Evolutionary conservation across 306 rosid species (phyloP), one percentile per base, ranked within the genome.

Genomic region (Parietaria judaica): DNA sequence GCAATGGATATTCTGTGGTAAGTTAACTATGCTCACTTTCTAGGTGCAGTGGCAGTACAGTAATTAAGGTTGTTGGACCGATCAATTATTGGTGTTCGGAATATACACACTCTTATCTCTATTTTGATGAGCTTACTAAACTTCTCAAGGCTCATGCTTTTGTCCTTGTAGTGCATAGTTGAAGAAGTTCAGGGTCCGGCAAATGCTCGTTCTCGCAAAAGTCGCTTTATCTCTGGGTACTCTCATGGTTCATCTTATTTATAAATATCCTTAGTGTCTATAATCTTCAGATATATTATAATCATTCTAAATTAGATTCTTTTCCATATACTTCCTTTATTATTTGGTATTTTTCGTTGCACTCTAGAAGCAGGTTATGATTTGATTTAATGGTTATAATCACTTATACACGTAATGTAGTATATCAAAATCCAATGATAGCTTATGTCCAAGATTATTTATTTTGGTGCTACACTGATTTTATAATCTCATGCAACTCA

Each of bases 101-200:
- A 61, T 44, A 36, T 36, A n/a, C 51, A 41, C 69, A 39, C 11
- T 51, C 13, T 36, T 55, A 64, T 64, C 31, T 23, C 60, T 78
- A 5, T 39, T 15, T 58, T 37, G 54, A 46, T 75, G 13, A 14
- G 10, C 31, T 11, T 23, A 50, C 37, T 68, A 11, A 61, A 15
- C 60, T 65, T 36, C 53, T 63, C 31, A 55, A 47, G 57, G 58
- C 41, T 38, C 23, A 31, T 66, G 58, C 61, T 72, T 80, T 73
- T 76, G 70, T 73, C 54, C 61, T 60, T 70, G 68, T 71, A 91
- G 96, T 91, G 98, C 83, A 91, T 91, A 60, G 96, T 87, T 71
- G 98, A 91, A 82, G 98, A 91, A 82, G 89, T 81, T 73, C 96
- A 83, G 72, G 95, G 95, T 65, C 96, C 98, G 67, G 64, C 90